These are phyloP conservation scores for Fusarium virguliforme DNA, from an alignment of 2,329 filamentous ascomycete genomes.

Conservation along the genomic window DNA sequence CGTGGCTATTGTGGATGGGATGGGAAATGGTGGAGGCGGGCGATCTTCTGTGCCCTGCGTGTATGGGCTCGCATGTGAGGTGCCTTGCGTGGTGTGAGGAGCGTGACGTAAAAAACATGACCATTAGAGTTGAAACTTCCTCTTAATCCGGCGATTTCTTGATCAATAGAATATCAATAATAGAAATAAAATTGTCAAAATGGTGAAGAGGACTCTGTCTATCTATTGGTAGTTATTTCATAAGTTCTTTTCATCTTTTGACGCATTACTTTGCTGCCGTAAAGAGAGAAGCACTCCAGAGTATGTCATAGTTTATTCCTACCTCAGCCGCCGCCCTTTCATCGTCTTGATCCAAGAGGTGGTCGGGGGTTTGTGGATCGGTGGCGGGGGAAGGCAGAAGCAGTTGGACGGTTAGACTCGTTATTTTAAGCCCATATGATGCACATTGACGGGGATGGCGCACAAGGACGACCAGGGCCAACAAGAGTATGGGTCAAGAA, in stretches of 20 bases:
- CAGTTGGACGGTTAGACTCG: conserved; percentile 5
- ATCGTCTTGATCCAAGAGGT: conserved; percentile 26
- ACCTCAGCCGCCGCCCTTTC: conserved; percentile 8
- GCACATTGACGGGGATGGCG: conserved; percentile 16
- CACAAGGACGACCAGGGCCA: conserved; percentile 1
- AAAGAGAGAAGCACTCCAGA: too few species aligned
- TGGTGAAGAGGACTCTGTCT: too few species aligned
- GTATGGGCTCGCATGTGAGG: conserved; percentile 4
- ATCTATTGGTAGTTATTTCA: too few species aligned
- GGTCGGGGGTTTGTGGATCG: conserved; percentile 28
- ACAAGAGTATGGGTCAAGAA: conserved; percentile 1
- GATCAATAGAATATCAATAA: too few species aligned
- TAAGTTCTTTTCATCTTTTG: too few species aligned
- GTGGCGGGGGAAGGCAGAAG: conserved; percentile 23
- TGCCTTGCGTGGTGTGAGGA: conserved; percentile 11
- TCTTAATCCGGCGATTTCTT: too few species aligned
- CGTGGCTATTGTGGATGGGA: conserved; percentile 29
- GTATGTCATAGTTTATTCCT: background rate
- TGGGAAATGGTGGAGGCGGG: conserved; percentile 24
- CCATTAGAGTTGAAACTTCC: too few species aligned
- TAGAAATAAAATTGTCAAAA: too few species aligned
- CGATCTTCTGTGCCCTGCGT: conserved; percentile 8
- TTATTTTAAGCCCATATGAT: conserved; percentile 6
- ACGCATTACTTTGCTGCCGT: too few species aligned
- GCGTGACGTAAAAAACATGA: conserved; percentile 13